phyloP scores from a whole-genome alignment of 2,329 filamentous ascomycete genomes.

The Elsinoe ampelina region DNA sequence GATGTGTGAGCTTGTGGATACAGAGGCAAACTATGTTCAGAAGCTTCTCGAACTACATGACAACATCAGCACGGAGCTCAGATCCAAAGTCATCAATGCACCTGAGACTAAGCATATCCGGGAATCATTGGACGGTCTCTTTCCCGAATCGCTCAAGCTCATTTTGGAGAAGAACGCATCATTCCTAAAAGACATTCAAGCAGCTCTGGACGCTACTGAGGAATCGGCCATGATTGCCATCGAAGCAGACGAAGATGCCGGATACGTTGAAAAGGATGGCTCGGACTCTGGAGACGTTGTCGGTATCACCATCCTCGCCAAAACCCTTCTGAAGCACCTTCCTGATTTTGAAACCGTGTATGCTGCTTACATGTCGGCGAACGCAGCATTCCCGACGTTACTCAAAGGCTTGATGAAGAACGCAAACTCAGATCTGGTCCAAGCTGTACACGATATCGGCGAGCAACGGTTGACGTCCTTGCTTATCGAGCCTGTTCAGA shows the following conservation, averaged over 20 bases:
- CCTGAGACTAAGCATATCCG: constrained; percentile 30
- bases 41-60: constrained; percentile 80
- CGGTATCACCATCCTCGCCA: constrained; percentile 69
- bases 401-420: constrained; percentile 68
- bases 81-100: constrained; percentile 55
- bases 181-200: constrained; percentile 68
- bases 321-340: constrained; percentile 80
- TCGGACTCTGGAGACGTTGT: constrained; percentile 35
- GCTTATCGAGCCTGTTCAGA: constrained; percentile 91
- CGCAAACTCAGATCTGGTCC: constrained; percentile 71
- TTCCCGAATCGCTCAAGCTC: constrained; percentile 68
- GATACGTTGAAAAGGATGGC: constrained; percentile 50
- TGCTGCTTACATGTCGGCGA: constrained; percentile 83
- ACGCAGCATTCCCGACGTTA: constrained; percentile 74
- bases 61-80: constrained; percentile 71
- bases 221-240: constrained; percentile 70
- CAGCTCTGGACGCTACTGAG: constrained; percentile 73
- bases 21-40: constrained; percentile 84
- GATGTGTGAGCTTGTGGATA: constrained; percentile 82
- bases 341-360: constrained; percentile 87
- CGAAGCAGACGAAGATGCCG: constrained; percentile 42
- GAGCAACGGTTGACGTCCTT: constrained; percentile 86
- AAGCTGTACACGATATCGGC: constrained; percentile 69
- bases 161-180: constrained; percentile 74
- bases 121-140: constrained; percentile 54